Conservation (phyloP, 768 basidiomycete genomes). For the Leucocoprinus birnbaumii region DNA sequence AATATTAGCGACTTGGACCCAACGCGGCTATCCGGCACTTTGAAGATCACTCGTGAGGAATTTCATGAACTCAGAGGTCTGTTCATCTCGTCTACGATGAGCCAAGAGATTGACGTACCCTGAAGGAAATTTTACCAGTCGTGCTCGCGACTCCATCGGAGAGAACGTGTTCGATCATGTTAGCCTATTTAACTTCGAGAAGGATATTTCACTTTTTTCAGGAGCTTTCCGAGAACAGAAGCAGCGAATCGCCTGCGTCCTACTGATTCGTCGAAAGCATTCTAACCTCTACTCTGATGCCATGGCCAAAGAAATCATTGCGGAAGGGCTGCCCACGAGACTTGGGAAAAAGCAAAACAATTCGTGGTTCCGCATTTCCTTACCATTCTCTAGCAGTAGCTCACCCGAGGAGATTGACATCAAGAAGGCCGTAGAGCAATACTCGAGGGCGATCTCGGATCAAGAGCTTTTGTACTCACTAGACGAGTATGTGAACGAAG, state of each 20-base stretch:
- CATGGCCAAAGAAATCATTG: neutral
- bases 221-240: slow-evolving; percentile 1
- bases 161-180: neutral
- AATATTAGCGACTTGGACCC: neutral
- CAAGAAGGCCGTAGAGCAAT: neutral
- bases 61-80: no score
- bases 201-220: neutral
- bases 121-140: neutral
- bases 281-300: neutral
- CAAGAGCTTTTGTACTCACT: neutral
- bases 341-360: neutral
- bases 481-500: neutral
- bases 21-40: neutral
- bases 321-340: neutral
- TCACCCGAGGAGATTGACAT: neutral
- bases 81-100: no score
- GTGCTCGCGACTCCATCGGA: neutral
- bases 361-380: neutral
- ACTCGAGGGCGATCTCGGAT: neutral
- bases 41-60: no score
- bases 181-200: neutral
- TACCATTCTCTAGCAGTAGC: no score
- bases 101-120: neutral
- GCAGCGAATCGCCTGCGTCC: slow-evolving; percentile 4
- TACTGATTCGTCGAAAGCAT: neutral